Evolutionary conservation across 2,329 filamentous ascomycete genomes (phyloP), one percentile per base, ranked within the genome.

Genomic region (Penicillium hordei): DNA sequence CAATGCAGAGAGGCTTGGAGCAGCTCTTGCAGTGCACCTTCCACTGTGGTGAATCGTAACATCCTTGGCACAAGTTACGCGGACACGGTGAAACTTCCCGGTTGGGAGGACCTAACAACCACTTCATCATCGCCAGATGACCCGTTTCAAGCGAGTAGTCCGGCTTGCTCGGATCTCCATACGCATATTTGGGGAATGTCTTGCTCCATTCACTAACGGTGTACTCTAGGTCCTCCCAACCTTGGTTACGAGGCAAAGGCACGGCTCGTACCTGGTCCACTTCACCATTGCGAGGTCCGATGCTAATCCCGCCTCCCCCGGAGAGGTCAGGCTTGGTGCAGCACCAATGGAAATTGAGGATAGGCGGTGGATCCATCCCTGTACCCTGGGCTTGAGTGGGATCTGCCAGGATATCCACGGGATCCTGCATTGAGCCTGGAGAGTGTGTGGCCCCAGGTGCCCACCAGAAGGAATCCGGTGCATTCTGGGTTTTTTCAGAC

Each of bases 311-410:
- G 48, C 83, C 83, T 10, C 83, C 83, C 10, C 82, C 83, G 27
- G 83, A 85, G 64, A 85, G 85, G 49, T 83, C 80, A 17, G 83
- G 83, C 62, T 85, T 82, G 4, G 83, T 79, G 62, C 83, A 86
- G 66, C 83, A 86, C 83, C 83, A 86, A 61, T 81, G 79, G 68
- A 84, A 83, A 55, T 81, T 83, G 57, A 84, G 82, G 81, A 36
- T 79, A 78, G 46, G 76, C 66, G 17, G 67, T 58, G 27, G 73
- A 68, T 27, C 68, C 63, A 34, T 70, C 66, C 73, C 40, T 76
- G 71, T 19, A 71, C 34, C n/a, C 7, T 40, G 49, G 5, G 23
- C 21, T 53, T 46, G 58, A 58, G 68, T 65, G 66, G 72, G 68
- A 7, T 42, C 36, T 17, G 15, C 13, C 21, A 42, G 19, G 19